Evolutionary conservation across 805 yeast genomes (phyloP).

Genomic region (Candida nemodendra): DNA sequence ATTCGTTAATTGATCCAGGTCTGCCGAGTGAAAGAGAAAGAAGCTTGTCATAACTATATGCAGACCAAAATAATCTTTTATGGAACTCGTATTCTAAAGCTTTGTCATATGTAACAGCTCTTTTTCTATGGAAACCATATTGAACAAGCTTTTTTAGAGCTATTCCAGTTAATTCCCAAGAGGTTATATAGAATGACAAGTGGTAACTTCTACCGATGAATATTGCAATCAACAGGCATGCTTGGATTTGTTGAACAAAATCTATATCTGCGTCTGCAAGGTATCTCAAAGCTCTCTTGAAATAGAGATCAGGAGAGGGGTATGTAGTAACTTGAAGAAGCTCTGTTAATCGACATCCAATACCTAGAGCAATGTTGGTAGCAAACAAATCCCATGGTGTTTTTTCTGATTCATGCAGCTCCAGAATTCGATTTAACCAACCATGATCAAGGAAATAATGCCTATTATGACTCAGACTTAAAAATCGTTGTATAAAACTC

Average conservation of each 20-base stretch:
- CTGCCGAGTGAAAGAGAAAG: conserved; percentile 23
- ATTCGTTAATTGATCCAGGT: conserved; percentile 23
- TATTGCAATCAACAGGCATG: conserved; percentile 19
- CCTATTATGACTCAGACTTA: conserved; percentile 20
- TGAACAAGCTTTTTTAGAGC: conserved; percentile 23
- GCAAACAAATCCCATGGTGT: conserved; percentile 20
- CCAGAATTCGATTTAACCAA: conserved; percentile 7
- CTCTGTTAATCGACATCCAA: conserved; percentile 21
- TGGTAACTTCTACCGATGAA: conserved; percentile 22
- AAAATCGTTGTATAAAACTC: conserved; percentile 13
- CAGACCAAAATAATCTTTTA: conserved; percentile 25
- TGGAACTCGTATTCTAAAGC: conserved; percentile 21
- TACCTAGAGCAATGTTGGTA: conserved; percentile 17
- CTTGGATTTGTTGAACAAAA: conserved; percentile 22
- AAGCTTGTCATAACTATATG: conserved; percentile 20
- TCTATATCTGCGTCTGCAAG: conserved; percentile 11
- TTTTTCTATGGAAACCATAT: conserved; percentile 22
- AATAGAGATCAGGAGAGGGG: conserved; percentile 21
- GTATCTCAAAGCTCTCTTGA: conserved; percentile 16
- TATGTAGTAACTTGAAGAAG: conserved; percentile 18
- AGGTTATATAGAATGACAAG: conserved; percentile 16
- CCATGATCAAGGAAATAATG: conserved; percentile 17
- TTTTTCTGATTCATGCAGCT: conserved; percentile 8
- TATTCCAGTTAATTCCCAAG: conserved; percentile 25
- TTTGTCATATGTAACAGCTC: conserved; percentile 12